Base-by-base conservation (phyloP, 2,329 filamentous ascomycete genomes). In the Stemphylium lycopersici region DNA sequence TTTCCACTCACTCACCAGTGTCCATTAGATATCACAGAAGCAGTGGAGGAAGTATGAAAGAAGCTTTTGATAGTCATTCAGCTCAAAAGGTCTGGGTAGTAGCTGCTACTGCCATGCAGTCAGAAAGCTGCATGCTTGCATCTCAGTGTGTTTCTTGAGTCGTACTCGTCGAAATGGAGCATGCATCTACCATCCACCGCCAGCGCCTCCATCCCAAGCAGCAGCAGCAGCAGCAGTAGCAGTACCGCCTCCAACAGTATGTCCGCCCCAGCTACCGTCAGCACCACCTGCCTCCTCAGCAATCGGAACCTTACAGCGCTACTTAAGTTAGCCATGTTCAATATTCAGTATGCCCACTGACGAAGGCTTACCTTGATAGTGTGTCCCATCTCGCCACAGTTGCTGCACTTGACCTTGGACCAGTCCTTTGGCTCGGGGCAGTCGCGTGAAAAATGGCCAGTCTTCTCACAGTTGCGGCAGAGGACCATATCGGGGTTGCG, bases 401-500 rank as follows among this genome's bases (percentile, higher is more conserved):
- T 79, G 51, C 69, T 73, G 65, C 80, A 79, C 78, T 69, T 80
- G 70, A 77, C 75, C 65, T 77, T 78, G 47, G 66, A 60, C 79
- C 79, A 69, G 55, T 84, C 83, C 52, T 81, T 80, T 13, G 83
- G 86, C 70, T 86, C 78, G 24, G 83, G 80, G 61, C 86, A 86
- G 8, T 85, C 82, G 18, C 78, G 79, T 48, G 79, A 76, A 46
- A 82, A 80, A 58, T 90, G 87, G 6, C 86, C 87, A 45, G 83
- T 81, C 58, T 85, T 73, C 18, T 88, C 86, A 67, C 87, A 90
- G 74, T 89, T 90, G 66, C 81, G 79, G 74, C 82, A 84, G 54
- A 68, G 72, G 2, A 71, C 58, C 75, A 81, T 71, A 29, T 62
- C 67, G 10, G 67, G 76, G 52, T 76, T 75, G 8, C 60, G 63